Evolutionary conservation across 2,329 filamentous ascomycete genomes (phyloP).

Genomic region (Penicillium sp.): DNA sequence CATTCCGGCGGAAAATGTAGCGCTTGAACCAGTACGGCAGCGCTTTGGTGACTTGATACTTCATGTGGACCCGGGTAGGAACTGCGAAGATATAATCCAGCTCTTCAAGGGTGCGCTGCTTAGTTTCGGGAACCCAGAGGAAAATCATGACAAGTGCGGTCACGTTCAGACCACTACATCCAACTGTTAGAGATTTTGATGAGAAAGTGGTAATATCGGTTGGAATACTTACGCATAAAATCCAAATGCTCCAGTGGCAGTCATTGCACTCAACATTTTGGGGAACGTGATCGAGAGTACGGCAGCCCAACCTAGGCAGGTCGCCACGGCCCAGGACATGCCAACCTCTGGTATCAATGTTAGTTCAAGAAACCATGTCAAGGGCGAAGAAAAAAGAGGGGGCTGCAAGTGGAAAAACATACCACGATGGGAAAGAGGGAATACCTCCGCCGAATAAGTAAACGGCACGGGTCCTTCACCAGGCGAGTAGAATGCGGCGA

Average conservation of each 20-base stretch:
- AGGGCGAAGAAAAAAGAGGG: slow-evolving; percentile 7
- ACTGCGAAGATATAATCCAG: slow-evolving; percentile 60
- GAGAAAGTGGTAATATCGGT: neutral
- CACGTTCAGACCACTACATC: slow-evolving; percentile 53
- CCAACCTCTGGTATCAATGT: slow-evolving; percentile 42
- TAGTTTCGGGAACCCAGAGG: slow-evolving; percentile 57
- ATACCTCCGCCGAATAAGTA: slow-evolving; percentile 56
- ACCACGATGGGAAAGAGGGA: slow-evolving; percentile 54
- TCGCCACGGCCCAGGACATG: slow-evolving; percentile 46
- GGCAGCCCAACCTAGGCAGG: slow-evolving; percentile 48
- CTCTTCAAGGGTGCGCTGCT: slow-evolving; percentile 52
- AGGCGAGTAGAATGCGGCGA: slow-evolving; percentile 62
- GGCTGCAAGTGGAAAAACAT: slow-evolving; percentile 11
- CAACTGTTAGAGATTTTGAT: slow-evolving; percentile 1
- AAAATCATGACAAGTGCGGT: slow-evolving; percentile 63
- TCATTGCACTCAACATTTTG: slow-evolving; percentile 47
- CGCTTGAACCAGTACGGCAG: slow-evolving; percentile 61
- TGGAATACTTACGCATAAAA: slow-evolving; percentile 51
- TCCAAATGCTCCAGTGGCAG: slow-evolving; percentile 55
- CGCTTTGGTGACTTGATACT: slow-evolving; percentile 55
- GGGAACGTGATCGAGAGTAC: slow-evolving; percentile 52
- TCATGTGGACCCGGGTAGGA: slow-evolving; percentile 55
- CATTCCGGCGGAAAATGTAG: slow-evolving; percentile 53
- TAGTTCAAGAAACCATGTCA: slow-evolving; percentile 12
- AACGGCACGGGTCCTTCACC: slow-evolving; percentile 58